Base-by-base conservation (phyloP, 345 rosid genomes). In the Aquilaria malaccensis region DNA sequence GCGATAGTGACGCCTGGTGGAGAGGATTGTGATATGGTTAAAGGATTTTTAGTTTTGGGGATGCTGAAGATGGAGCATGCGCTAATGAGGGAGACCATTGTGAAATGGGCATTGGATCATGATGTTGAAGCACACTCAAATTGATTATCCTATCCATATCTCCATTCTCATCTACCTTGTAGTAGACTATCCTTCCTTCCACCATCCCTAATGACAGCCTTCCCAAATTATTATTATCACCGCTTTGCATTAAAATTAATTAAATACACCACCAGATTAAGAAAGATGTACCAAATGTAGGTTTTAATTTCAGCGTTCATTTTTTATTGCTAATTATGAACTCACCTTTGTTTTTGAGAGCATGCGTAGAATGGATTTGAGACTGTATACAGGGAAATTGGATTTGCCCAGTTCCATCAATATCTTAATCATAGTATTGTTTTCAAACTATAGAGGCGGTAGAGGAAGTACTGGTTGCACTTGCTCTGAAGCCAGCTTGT, bases 161-260 rank as follows among this genome's bases (percentile, higher is more conserved):
- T 2, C 83, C 88, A 13, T 67, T 62, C 30, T 82, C 83, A 48
- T 85, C 83, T 2, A 86, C 67, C 7, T 74, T 79, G 62, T 82
- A 95, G 65, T 79, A 72, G 50, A 95, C 85, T 45, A 72, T 72
- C 71, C 96, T 79, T 49, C 97, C 93, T 55, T 86, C 90, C 56
- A 45, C 60, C 60, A 64, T 85, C 15, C 30, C 62, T 0, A 83
- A 59, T 47, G 81, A 66, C 14, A 60, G 0, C 15, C 15, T 15
- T 33, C 32, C 30, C 52, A 33, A 31, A 60, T 2, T 76, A 60
- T 15, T 15, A 15, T 15, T 15, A 15, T 83, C 76, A 32, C 64
- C 76, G 45, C 67, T 52, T 96, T 85, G 69, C 76, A 70, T 37
- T 9, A 64, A 45, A 46, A 15, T 50, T 7, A 15, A 15, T 15